Evolutionary conservation across 2,329 filamentous ascomycete genomes (phyloP).

Genomic region (Fusarium verrucosum): DNA sequence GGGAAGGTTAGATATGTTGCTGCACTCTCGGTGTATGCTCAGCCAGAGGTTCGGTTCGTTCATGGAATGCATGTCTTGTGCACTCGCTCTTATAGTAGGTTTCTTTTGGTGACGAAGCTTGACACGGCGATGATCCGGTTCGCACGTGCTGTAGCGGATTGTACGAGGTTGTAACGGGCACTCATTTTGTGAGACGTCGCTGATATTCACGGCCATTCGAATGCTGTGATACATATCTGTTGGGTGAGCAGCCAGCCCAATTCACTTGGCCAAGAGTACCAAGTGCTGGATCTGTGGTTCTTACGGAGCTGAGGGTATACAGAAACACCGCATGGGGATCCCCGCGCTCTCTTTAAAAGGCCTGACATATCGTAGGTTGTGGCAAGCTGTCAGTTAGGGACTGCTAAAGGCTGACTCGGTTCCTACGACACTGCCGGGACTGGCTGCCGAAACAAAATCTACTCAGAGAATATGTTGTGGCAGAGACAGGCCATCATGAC

Average conservation of each 20-base stretch:
- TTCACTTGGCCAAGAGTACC: background rate
- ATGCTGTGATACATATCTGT: conserved; percentile 32
- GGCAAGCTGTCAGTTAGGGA: background rate
- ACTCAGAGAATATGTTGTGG: conserved; percentile 6
- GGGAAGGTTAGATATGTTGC: background rate
- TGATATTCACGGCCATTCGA: conserved; percentile 14
- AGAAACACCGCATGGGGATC: background rate
- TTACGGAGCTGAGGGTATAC: background rate
- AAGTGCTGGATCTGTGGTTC: conserved; percentile 1
- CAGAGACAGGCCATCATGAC: conserved; percentile 4
- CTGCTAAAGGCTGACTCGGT: background rate
- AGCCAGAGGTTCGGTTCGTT: conserved; percentile 7
- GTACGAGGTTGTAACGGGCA: conserved; percentile 23
- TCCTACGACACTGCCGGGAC: background rate
- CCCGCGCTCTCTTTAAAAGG: background rate
- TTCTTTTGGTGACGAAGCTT: conserved; percentile 6
- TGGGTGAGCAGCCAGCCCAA: background rate
- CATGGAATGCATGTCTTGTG: conserved; percentile 5
- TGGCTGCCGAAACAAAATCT: background rate
- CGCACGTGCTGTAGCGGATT: conserved; percentile 28
- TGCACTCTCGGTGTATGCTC: conserved; percentile 8
- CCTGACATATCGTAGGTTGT: background rate
- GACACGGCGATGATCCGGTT: conserved; percentile 27
- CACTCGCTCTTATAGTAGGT: conserved; percentile 34
- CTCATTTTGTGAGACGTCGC: conserved; percentile 31